Base-by-base conservation (phyloP, 495 filamentous ascomycete species). In the Penicillium samsonianum region DNA sequence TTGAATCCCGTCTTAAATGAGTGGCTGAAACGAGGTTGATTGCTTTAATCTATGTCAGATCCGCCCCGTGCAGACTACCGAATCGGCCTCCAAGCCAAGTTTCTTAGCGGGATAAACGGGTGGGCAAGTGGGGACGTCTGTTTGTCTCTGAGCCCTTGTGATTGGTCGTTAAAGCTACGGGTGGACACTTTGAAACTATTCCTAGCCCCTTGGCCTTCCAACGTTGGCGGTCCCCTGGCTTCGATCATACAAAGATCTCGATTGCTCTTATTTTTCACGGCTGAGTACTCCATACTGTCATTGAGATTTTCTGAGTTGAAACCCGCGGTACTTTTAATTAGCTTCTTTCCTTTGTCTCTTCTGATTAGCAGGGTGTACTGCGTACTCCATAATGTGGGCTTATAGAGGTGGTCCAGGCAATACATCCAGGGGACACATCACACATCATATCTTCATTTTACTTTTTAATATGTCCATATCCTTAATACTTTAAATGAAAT, bases 11-110 rank as follows among this genome's bases (percentile, higher is more conserved):
- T 16, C 6, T n/a, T 16, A 20, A 31, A 20, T 31, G 45, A 31
- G 45, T 48, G 61, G 61, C 61, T 65, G 62, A 62, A 61, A 61
- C 58, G 26, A 33, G 40, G 38, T 38, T 30, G 37, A 33, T 11
- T 30, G 19, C 53, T 20, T 55, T 62, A 61, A 62, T 62, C 50
- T 48, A 59, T 59, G 53, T 53, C 45, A 60, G 56, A 63, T 59
- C 44, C 35, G 37, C 41, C n/a, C 55, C 48, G 55, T 42, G 44
- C 53, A 56, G 30, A 46, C 30, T 45, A n/a, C 26, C 53, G 40
- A 55, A 52, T 64, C 31, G 57, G 53, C 64, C 49, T 31, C 35
- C 30, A 66, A 68, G 65, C 63, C 65, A 68, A 68, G 63, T 67
- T 62, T 60, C 42, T 62, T 64, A 68, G 65, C 46, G 65, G 53